Base-by-base conservation (phyloP, 305 asterid species). In the Plantago lanceolata region DNA sequence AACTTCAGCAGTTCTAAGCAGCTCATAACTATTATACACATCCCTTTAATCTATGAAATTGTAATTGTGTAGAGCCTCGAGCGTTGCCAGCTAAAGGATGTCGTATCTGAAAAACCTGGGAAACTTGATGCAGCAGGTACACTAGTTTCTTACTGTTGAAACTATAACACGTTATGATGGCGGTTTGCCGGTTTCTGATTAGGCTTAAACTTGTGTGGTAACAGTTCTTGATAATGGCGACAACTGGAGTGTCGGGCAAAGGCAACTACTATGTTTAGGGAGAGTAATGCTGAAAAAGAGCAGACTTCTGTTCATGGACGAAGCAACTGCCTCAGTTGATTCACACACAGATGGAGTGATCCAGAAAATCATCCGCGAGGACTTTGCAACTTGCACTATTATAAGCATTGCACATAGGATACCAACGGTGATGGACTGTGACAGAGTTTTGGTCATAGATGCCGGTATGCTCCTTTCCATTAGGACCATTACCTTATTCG, bases 241-340 rank as follows among this genome's bases (percentile, higher is more conserved):
- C 65, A 90, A 93, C 76, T 93, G 99, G 99, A 93, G 99, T 50
- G 96, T 93, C 2, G 99, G 99, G 60, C 99, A 93, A 70, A 84
- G 99, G 71, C 99, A 93, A 72, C 94, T 93, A 61, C 81, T 93
- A 18, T 93, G 99, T 75, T 68, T 93, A 61, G 97, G 99, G 59
- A 66, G 99, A 60, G 99, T 90, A 72, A 87, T 93, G 99, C 84
- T 93, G 13, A 90, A 88, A 66, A 84, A 79, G 63, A 84, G 97
- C 79, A 66, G 85, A 11, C 88, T 94, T 57, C 67, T 94, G 54
- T 94, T 90, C 65, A 82, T 94, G 97, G 99, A 93, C 53, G 99
- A 93, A 72, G 96, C 99, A 19, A 93, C 97, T 0, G 99, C 99
- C 0, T 90, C 96, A 6, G 96, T 93, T 19, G 97, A 93, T 81